Base-by-base conservation (phyloP, 768 basidiomycete genomes). In the Trametes gibbosa region DNA sequence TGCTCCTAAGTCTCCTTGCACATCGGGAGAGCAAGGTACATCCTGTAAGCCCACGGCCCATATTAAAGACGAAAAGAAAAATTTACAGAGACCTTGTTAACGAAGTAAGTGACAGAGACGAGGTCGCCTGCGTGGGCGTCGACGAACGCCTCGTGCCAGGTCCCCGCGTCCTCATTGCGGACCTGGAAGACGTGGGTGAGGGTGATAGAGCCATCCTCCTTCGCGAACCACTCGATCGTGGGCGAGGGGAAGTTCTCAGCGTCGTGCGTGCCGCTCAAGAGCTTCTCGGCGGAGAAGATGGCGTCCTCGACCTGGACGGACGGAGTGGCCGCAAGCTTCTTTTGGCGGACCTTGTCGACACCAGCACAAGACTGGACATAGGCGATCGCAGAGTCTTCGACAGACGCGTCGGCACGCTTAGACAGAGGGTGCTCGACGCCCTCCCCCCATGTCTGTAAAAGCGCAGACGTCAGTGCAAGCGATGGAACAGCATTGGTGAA, bases 101-200 rank as follows among this genome's bases (percentile, higher is more conserved):
- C 81, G 69, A 82, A 84, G 66, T 86, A 81, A 32, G 79, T 78
- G 21, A 82, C 74, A 17, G 77, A 74, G 24, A 82, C 66, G 35
- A 85, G 64, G 29, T 80, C 78, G 17, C 80, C 80, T 16, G 77
- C 72, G 61, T 80, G 79, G 6, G 81, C 84, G 62, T 85, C 84
- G 43, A 86, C 77, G 58, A 81, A 83, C 0, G 81, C 84, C 68
- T 86, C 81, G 63, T 76, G 78, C 80, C 81, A 86, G 9, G 78
- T 74, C 43, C 80, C 70, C 24, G 71, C 61, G 57, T 70, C 67
- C 49, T 73, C 66, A 66, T 79, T 77, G 66, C 76, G 72, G 53
- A 79, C 73, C 65, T 79, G 77, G 40, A 79, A 63, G 54, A 74
- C 69, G 64, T 80, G 75, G 3, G 76, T 71, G 9, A 82, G 74